Evolutionary conservation across 164 flowering plant genomes (phyloP), one percentile per base, ranked within the genome.

Genomic region (Vitis riparia): DNA sequence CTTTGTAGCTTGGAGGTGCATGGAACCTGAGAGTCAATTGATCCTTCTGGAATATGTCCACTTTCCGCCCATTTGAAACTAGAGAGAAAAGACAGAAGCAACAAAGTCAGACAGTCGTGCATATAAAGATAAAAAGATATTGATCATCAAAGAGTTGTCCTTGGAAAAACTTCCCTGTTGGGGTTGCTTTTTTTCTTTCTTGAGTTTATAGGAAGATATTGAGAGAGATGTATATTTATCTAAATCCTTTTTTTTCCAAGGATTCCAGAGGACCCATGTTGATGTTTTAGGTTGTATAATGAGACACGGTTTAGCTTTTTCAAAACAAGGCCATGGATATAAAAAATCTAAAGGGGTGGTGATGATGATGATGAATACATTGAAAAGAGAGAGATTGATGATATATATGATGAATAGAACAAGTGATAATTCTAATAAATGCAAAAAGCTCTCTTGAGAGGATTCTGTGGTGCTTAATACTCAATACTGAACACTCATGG

Each of bases 281-380:
- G 17, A 19, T 55, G 47, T 62, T 52, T 63, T 58, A 50, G 16
- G 52, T 55, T 13, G 57, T 50, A 68, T 68, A 78, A 75, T 68
- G 68, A 67, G 84, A 81, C 79, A 78, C 30, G 75, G 77, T 73
- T 78, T 70, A 59, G 76, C 84, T 80, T 80, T 80, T 80, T 37
- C 65, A 49, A 3, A 23, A 48, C 77, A 76, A 61, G 58, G 13
- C 53, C n/a, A 65, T 44, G 0, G 11, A 63, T 19, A 16, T 2
- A 47, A 1, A 37, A 37, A 37, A 37, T 37, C 44, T 37, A 6
- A 37, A 3, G 44, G 44, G 44, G 44, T 2, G 44, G 44, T 37
- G 44, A 37, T 37, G 44, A 37, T 37, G 44, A 37, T 37, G 44
- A 37, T 37, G 44, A 37, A 37, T 3, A 37, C 44, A 3, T 37